Conservation (phyloP, 2,329 filamentous ascomycete species). For the Colletotrichum sp. region DNA sequence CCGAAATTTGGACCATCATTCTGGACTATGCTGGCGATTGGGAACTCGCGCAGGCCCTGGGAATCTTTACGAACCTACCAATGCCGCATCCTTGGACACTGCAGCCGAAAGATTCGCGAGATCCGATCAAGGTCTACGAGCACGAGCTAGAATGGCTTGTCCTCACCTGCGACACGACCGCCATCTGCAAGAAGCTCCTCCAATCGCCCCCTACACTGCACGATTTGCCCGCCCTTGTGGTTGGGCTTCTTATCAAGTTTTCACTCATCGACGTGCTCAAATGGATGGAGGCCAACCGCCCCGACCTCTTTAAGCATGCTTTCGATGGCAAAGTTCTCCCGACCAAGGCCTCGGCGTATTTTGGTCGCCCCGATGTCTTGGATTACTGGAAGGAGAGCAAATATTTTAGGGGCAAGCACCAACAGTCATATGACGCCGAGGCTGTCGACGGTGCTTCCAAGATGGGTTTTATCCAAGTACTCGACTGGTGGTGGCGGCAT, state of each 20-base stretch:
- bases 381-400: constrained; percentile 90
- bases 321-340: constrained; percentile 87
- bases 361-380: constrained; percentile 82
- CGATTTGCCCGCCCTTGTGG: constrained; percentile 78
- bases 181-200: constrained; percentile 77
- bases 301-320: constrained; percentile 70
- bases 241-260: constrained; percentile 92
- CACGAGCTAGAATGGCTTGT: constrained; percentile 86
- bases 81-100: constrained; percentile 73
- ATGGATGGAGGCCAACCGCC: constrained; percentile 65
- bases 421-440: constrained; percentile 71
- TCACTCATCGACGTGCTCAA: constrained; percentile 79
- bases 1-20: constrained; percentile 89
- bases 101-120: constrained; percentile 62
- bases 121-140: constrained; percentile 74
- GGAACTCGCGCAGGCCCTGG: constrained; percentile 84
- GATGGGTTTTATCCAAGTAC: constrained; percentile 81
- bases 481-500: constrained; percentile 91
- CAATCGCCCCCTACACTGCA: constrained; percentile 72
- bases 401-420: constrained; percentile 81
- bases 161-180: constrained; percentile 71
- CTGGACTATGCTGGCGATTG: constrained; percentile 86
- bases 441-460: constrained; percentile 87
- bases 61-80: constrained; percentile 78
- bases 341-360: constrained; percentile 86